These are phyloP conservation scores for Fraxinus latifolia DNA, from an alignment of 305 asterid genomes.

Conservation along the genomic window DNA sequence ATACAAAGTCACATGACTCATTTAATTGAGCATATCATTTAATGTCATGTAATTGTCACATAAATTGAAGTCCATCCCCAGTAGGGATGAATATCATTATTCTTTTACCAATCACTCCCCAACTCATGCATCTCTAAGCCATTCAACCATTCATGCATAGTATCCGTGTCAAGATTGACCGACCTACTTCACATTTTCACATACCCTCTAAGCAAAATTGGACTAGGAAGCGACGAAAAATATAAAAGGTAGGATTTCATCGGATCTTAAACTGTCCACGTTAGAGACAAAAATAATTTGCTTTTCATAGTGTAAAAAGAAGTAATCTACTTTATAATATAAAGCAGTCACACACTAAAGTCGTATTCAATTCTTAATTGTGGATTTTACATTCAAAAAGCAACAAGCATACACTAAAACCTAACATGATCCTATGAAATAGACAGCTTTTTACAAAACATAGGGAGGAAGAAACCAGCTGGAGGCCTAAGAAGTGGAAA, in stretches of 20 bases:
- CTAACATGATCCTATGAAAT: conserved; percentile 16
- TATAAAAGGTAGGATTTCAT: no score
- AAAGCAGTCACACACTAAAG: conserved; percentile 25
- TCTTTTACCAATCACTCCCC: background rate
- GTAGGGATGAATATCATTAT: no score
- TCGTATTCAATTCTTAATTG: conserved; percentile 17
- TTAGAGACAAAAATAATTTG: conserved; percentile 14
- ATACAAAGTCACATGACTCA: no score
- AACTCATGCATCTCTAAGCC: background rate
- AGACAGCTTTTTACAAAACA: conserved; percentile 22
- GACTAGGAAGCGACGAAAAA: background rate
- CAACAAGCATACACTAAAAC: conserved; percentile 19
- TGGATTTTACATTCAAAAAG: conserved; percentile 30
- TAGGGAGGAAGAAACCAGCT: background rate
- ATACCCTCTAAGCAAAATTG: background rate
- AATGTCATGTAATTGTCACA: no score
- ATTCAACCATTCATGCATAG: background rate
- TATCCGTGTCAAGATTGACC: background rate
- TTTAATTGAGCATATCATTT: no score
- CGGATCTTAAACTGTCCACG: background rate
- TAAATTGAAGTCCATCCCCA: no score
- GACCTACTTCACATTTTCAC: background rate
- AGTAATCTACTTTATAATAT: conserved; percentile 15
- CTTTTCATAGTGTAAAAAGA: conserved; percentile 21
- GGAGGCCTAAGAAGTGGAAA: background rate